These are phyloP conservation scores for Ophiocordyceps camponoti-floridani DNA, from an alignment of 2,329 filamentous ascomycete genomes.

Conservation along the genomic window DNA sequence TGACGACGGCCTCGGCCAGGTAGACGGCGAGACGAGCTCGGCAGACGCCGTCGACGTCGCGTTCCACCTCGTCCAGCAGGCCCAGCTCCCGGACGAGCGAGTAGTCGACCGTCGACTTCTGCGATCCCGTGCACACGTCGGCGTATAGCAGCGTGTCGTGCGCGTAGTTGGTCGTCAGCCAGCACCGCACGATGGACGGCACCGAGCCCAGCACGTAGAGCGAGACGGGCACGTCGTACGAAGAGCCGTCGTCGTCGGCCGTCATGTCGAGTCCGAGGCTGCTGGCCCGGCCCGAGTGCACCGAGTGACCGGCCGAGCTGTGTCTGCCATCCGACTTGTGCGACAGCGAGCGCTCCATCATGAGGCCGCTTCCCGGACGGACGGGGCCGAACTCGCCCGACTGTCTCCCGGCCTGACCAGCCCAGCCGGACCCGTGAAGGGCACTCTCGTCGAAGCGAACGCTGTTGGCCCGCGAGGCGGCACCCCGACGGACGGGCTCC, in stretches of 20 bases:
- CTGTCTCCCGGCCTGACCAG: constrained; percentile 57
- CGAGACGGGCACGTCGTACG: constrained; percentile 60
- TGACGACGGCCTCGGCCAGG: constrained; percentile 76
- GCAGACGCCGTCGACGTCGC: constrained; percentile 45
- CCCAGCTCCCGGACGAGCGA: constrained; percentile 59
- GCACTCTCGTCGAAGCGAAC: constrained; percentile 96
- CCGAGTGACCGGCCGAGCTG: constrained; percentile 77
- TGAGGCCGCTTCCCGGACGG: constrained; percentile 63
- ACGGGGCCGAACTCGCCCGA: constrained; percentile 67
- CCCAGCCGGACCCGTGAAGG: constrained; percentile 73
- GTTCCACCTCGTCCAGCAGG: constrained; percentile 46
- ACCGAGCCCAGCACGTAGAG: constrained; percentile 76
- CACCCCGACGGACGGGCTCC: constrained; percentile 66
- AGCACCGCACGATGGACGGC: constrained; percentile 88
- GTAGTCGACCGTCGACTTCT: constrained; percentile 65
- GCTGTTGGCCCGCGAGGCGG: constrained; percentile 84
- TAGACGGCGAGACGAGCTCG: constrained; percentile 69
- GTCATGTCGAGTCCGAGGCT: constrained; percentile 71
- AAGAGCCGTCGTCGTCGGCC: constrained; percentile 46
- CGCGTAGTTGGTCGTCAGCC: constrained; percentile 80
- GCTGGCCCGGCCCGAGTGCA: constrained; percentile 63
- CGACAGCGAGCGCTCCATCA: constrained; percentile 82
- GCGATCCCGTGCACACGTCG: constrained; percentile 80
- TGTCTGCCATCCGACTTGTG: constrained; percentile 93
- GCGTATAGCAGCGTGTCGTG: constrained; percentile 82